A percentile compares a stretch with the other conserved stretches of the same genome.
Evolutionary conservation across 768 basidiomycete genomes (phyloP).

Genomic region (Russula virescens): DNA sequence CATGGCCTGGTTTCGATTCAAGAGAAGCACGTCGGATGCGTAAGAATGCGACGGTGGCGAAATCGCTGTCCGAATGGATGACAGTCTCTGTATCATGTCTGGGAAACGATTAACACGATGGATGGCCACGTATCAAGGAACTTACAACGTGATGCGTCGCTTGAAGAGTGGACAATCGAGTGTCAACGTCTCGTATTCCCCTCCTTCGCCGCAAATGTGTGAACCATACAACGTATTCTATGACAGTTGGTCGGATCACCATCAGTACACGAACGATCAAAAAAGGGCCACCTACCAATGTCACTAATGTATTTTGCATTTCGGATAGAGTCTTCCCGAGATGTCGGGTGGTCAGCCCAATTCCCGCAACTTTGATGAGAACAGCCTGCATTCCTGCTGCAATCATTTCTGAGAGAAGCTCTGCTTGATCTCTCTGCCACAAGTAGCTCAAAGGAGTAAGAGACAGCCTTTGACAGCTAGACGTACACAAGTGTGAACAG

Average conservation of each 20-base stretch:
- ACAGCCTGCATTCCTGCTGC: conserved; percentile 70
- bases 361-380: conserved; percentile 93
- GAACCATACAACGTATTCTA: conserved; percentile 81
- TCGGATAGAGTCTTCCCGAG: conserved; percentile 70
- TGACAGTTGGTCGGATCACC: neutral
- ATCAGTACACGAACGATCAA: neutral
- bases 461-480: conserved; percentile 73
- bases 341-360: conserved; percentile 73
- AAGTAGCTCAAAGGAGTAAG: conserved; percentile 81
- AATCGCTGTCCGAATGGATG: conserved; percentile 72
- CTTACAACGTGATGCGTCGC: conserved; percentile 63
- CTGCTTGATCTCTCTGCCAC: conserved; percentile 90
- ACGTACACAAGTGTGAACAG: conserved; percentile 5
- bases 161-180: conserved; percentile 88
- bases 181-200: conserved; percentile 95
- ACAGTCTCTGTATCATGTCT: conserved; percentile 66
- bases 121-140: neutral
- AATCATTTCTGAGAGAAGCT: conserved; percentile 85
- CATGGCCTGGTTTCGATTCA: conserved; percentile 41
- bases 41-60: conserved; percentile 89
- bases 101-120: conserved; percentile 8
- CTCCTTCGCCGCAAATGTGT: conserved; percentile 96
- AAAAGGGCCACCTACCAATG: conserved; percentile 48
- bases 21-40: conserved; percentile 68
- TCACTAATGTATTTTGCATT: conserved; percentile 67